Percentiles rank a stretch among this genome's conserved stretches.
Evolutionary conservation across 441 rosid species (phyloP).

Genomic region (Jatropha multifida): DNA sequence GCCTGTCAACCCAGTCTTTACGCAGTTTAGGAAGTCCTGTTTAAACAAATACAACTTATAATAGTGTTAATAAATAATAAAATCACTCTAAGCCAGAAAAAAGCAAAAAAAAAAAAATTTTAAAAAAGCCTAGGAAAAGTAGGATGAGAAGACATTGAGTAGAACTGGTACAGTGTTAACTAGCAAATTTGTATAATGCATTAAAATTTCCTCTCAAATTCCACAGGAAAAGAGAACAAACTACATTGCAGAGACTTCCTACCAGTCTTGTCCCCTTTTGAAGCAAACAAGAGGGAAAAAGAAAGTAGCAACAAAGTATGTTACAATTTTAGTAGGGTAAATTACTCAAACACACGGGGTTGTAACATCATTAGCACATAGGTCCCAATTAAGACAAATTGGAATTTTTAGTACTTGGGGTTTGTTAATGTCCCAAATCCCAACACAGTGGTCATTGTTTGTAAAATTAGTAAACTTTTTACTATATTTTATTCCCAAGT

Average conservation of each 20-base stretch:
- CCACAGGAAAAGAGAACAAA: not conserved
- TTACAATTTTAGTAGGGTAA: not conserved
- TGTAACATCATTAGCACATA: too few relatives aligned
- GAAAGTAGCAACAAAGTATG: not conserved
- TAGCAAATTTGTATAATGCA: not conserved
- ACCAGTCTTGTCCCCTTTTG: not conserved
- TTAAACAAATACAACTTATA: slow-evolving; percentile 17
- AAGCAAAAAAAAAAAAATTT: not conserved
- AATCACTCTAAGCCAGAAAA: not conserved
- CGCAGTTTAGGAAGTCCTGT: slow-evolving; percentile 91
- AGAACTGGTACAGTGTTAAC: not conserved
- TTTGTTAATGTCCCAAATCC: too few relatives aligned
- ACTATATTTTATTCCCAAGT: too few relatives aligned
- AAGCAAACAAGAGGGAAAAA: slow-evolving; percentile 2
- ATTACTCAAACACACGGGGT: too few relatives aligned
- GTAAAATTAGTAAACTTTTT: too few relatives aligned
- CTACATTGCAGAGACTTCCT: not conserved
- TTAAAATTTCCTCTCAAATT: not conserved
- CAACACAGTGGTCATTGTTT: too few relatives aligned
- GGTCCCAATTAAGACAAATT: too few relatives aligned
- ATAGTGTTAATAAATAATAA: not conserved
- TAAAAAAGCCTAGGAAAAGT: not conserved
- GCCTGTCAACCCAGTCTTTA: slow-evolving; percentile 78
- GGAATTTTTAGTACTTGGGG: too few relatives aligned
- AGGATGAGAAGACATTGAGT: not conserved